A percentile compares a stretch with the other conserved stretches of the same genome.
Evolutionary conservation across 2,329 filamentous ascomycete species (phyloP).

Genomic region (Gaeumannomyces sp.): DNA sequence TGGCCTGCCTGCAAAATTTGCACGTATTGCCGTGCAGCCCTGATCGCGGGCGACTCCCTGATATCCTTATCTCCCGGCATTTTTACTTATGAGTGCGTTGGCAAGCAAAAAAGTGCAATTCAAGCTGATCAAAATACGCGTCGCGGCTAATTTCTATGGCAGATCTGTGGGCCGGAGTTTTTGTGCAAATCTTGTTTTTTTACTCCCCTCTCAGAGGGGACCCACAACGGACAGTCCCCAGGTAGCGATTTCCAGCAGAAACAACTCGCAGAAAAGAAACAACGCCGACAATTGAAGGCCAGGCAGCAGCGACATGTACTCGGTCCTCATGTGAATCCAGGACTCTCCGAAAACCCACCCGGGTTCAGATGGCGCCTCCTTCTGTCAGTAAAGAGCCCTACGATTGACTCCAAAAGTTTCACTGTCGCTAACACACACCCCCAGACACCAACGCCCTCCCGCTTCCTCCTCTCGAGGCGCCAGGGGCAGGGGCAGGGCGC

Average conservation of each 20-base stretch:
- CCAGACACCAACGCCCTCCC: slow-evolving; percentile 11
- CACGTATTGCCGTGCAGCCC: no score
- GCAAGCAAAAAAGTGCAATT: no score
- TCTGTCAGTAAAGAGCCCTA: background rate
- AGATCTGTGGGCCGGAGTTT: no score
- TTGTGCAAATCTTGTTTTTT: no score
- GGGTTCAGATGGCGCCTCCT: slow-evolving; percentile 3
- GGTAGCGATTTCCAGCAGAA: background rate
- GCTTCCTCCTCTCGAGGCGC: slow-evolving; percentile 10
- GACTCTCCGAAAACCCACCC: background rate
- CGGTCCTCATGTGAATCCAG: background rate
- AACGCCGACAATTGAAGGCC: background rate
- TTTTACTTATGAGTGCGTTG: no score
- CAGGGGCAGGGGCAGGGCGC: slow-evolving; percentile 3
- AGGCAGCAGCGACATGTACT: background rate
- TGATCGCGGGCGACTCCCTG: no score
- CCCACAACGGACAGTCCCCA: no score
- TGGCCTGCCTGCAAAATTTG: no score
- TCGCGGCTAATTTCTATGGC: no score
- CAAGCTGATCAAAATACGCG: no score
- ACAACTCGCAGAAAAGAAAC: background rate
- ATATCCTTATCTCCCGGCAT: no score
- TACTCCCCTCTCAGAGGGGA: no score
- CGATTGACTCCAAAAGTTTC: background rate
- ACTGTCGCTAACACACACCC: background rate